A percentile compares a stretch with the other conserved stretches of the same genome.
Conservation (phyloP, 345 rosid species). For the Eucalyptus marginata region DNA sequence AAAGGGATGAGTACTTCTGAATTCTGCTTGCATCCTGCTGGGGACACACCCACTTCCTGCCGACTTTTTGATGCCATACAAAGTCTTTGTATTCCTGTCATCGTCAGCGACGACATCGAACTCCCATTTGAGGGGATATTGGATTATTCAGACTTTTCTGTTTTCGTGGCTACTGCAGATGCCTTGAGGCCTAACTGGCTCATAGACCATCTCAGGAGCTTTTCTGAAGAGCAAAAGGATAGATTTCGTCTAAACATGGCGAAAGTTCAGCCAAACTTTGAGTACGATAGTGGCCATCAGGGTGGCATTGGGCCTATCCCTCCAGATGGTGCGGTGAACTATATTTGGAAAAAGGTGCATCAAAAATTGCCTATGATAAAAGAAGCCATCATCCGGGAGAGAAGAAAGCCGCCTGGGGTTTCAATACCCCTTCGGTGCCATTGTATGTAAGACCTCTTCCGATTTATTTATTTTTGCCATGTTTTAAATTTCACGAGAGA, state of each 20-base stretch:
- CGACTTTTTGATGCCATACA: slow-evolving; percentile 92
- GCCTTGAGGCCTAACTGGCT: slow-evolving; percentile 78
- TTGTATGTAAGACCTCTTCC: slow-evolving; percentile 29
- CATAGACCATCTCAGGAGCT: slow-evolving; percentile 37
- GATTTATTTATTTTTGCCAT: neutral
- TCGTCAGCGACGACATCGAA: slow-evolving; percentile 78
- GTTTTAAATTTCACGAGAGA: neutral
- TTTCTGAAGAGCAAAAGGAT: slow-evolving; percentile 39
- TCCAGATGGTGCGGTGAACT: slow-evolving; percentile 73
- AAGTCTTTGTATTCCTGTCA: slow-evolving; percentile 90
- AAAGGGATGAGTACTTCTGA: slow-evolving; percentile 86
- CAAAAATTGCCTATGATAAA: slow-evolving; percentile 64
- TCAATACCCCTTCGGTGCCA: slow-evolving; percentile 72
- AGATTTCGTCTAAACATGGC: slow-evolving; percentile 46
- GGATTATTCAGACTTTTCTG: slow-evolving; percentile 67
- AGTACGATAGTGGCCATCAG: slow-evolving; percentile 46
- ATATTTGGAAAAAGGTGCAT: slow-evolving; percentile 74
- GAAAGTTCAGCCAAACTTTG: slow-evolving; percentile 45
- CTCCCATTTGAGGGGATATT: slow-evolving; percentile 88
- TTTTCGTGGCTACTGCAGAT: slow-evolving; percentile 55
- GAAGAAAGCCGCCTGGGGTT: slow-evolving; percentile 59
- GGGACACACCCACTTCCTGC: slow-evolving; percentile 96
- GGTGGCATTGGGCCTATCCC: slow-evolving; percentile 68
- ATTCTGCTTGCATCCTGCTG: slow-evolving; percentile 96
- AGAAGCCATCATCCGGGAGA: slow-evolving; percentile 64